These are phyloP conservation scores for Filosporella fistucella DNA, from an alignment of 495 filamentous ascomycete species.

Conservation along the genomic window DNA sequence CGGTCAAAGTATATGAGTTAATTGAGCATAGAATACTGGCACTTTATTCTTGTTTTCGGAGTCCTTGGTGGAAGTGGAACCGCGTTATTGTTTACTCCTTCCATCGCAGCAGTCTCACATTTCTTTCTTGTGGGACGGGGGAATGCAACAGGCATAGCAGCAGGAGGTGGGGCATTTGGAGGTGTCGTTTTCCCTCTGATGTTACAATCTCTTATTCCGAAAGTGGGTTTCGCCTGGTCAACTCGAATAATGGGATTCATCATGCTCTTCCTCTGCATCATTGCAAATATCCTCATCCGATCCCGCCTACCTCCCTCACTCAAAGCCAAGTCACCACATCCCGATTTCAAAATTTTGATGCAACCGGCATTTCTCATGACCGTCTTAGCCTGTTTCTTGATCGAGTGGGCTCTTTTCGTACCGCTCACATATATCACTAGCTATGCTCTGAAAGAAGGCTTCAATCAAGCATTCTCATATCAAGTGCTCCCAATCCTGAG, in stretches of 20 bases:
- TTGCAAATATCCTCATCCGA: conserved; percentile 51
- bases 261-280: conserved; percentile 44
- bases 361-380: conserved; percentile 43
- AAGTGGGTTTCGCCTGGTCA: conserved; percentile 65
- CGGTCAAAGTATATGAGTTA: background rate
- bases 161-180: conserved; percentile 71
- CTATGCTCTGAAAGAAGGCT: conserved; percentile 45
- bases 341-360: conserved; percentile 46
- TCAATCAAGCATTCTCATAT: conserved; percentile 52
- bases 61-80: conserved; percentile 71
- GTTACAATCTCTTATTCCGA: conserved; percentile 51
- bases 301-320: conserved; percentile 37
- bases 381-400: conserved; percentile 58
- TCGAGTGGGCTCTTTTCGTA: conserved; percentile 69
- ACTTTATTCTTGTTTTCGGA: conserved; percentile 77
- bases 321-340: conserved; percentile 38
- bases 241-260: conserved; percentile 67
- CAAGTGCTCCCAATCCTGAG: conserved; percentile 63
- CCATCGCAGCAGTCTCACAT: conserved; percentile 72
- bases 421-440: conserved; percentile 66
- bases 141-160: conserved; percentile 75
- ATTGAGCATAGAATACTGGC: conserved; percentile 59
- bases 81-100: conserved; percentile 80
- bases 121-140: conserved; percentile 74
- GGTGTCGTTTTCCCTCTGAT: conserved; percentile 70